A percentile compares a stretch with the other conserved stretches of the same genome.
phyloP scores from a whole-genome alignment of 2,329 filamentous ascomycete genomes.

The Microsporum audouinii region DNA sequence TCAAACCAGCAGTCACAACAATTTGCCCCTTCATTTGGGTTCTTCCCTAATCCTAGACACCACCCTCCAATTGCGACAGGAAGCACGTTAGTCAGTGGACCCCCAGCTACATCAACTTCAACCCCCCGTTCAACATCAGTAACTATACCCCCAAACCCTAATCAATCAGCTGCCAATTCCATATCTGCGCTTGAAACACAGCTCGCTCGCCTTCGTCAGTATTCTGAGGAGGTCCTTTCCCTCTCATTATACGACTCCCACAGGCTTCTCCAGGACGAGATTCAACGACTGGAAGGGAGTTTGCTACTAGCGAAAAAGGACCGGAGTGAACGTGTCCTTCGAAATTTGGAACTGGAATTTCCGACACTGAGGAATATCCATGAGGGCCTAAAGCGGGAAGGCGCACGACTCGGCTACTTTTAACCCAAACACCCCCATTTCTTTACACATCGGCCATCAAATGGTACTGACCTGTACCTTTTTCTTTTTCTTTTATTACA shows the following conservation, averaged over 20 bases:
- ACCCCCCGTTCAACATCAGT: not conserved
- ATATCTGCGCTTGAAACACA: conserved; percentile 16
- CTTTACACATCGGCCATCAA: not conserved
- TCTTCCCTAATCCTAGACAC: conserved; percentile 2
- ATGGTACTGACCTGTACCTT: not conserved
- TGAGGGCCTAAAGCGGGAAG: conserved; percentile 12
- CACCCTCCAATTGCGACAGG: not conserved
- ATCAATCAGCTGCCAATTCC: conserved; percentile 2
- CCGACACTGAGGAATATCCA: conserved; percentile 10
- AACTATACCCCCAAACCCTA: conserved; percentile 3
- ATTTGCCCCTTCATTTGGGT: not conserved
- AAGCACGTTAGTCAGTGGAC: conserved; percentile 7
- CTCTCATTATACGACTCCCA: conserved; percentile 20
- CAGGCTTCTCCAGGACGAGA: conserved; percentile 16
- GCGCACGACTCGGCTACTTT: conserved; percentile 13
- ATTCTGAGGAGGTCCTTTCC: conserved; percentile 19
- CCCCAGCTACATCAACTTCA: conserved; percentile 4
- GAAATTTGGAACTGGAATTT: conserved; percentile 12
- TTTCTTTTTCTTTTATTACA: not conserved
- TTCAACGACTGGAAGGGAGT: conserved; percentile 14
- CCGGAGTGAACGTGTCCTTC: conserved; percentile 12
- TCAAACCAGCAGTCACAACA: not conserved
- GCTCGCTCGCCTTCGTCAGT: conserved; percentile 16
- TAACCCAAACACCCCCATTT: conserved; percentile 2
- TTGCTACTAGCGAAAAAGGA: conserved; percentile 10